Conservation (phyloP, 176 grass and related monocot species). For the Triticum urartu region DNA sequence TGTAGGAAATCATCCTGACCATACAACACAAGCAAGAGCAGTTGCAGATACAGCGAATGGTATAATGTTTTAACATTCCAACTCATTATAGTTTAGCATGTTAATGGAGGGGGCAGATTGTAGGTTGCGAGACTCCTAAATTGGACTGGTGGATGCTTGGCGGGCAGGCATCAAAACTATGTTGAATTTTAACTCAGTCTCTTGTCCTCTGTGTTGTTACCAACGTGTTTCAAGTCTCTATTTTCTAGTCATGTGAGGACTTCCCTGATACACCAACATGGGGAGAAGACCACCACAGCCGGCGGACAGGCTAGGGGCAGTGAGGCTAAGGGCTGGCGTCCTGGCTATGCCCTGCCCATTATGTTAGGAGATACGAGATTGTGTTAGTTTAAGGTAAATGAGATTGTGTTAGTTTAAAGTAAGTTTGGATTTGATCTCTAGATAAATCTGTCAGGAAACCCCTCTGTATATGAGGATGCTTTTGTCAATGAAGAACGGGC, state of each 20-base stretch:
- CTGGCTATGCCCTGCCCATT: not conserved
- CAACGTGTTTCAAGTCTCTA: not conserved
- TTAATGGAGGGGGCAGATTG: slow-evolving; percentile 1
- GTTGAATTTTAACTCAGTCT: not conserved
- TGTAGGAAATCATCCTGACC: slow-evolving; percentile 56
- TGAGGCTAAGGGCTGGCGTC: not conserved
- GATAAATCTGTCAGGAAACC: slow-evolving; percentile 1
- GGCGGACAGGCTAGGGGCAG: not conserved
- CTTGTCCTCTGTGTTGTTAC: not conserved
- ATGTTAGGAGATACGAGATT: not conserved
- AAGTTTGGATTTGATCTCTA: not conserved
- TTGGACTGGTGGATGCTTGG: not conserved
- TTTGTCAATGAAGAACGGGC: not conserved
- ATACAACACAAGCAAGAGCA: slow-evolving; percentile 36
- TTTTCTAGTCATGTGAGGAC: slow-evolving; percentile 6
- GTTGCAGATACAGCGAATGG: slow-evolving; percentile 55
- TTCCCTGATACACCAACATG: not conserved
- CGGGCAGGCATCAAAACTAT: slow-evolving; percentile 7
- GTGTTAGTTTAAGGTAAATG: not conserved
- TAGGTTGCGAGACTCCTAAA: slow-evolving; percentile 14
- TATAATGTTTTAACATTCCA: slow-evolving; percentile 38
- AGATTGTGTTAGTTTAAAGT: not conserved
- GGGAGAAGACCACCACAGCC: not conserved
- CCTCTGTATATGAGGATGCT: not conserved
- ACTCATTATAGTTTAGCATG: slow-evolving; percentile 11